Base-by-base conservation (phyloP, 2,329 filamentous ascomycete genomes). In the Colletotrichum tabaci region DNA sequence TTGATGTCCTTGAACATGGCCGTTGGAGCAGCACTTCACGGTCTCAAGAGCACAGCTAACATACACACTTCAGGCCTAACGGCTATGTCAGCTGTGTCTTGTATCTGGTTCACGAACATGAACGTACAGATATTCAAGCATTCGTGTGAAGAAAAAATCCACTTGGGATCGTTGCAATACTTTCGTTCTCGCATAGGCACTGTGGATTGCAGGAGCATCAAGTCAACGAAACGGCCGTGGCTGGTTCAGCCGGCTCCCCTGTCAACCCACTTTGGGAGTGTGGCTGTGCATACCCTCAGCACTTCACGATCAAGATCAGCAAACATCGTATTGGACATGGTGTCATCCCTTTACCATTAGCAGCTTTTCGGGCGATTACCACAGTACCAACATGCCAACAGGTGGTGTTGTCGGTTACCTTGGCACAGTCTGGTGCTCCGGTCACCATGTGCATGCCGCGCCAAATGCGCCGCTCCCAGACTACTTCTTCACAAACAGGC, bases 271-370 rank as follows among this genome's bases (percentile, higher is more conserved):
- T n/a, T 35, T n/a, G 57, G 23, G 44, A 52, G 21, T 15, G 64
- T 67, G 67, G 63, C 67, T 44, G 57, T 44, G 61, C 38, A 49
- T 50, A 46, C 26, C 38, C 46, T 21, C 12, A 35, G n/a, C 18
- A 26, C 21, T 35, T 46, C 8, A 21, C 38, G 10, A 38, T 30
- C 35, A 58, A 26, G 6, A 62, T 57, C 57, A 61, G 35, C 23
- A 57, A 18, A 50, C 12, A 18, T 30, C n/a, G 38, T 56, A 46
- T 47, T 42, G 15, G 26, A 21, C 23, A n/a, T 15, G 49, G 21
- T 53, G 35, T 16, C 42, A 23, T 15, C n/a, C 21, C 18, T 23
- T 21, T 6, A 18, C 5, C 38, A 46, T 53, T 30, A 47, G 18
- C 35, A 67, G 26, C 18, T 30, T 10, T 53, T 16, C 5, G 30